phyloP scores from a whole-genome alignment of 331 rosid species.

The Cydonia oblonga region DNA sequence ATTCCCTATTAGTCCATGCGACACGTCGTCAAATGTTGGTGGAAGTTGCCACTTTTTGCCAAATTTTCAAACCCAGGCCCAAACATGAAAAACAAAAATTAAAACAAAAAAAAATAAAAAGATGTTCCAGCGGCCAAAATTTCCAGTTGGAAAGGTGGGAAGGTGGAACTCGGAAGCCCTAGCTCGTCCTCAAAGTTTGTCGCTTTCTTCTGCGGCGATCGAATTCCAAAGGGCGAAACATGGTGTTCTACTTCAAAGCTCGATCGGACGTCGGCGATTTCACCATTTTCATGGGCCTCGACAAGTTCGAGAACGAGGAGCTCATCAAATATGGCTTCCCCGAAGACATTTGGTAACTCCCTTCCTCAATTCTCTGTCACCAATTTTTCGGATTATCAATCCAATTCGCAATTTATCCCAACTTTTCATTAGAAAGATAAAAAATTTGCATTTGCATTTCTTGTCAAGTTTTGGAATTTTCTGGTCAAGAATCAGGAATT shows the following conservation, averaged over 20 bases:
- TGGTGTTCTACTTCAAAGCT: slow-evolving; percentile 98
- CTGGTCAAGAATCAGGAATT: not conserved
- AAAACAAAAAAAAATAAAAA: not conserved
- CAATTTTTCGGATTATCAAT: not conserved
- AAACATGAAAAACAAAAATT: not conserved
- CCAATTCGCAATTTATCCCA: not conserved
- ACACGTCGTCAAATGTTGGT: not conserved
- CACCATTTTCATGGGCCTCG: slow-evolving; percentile 98
- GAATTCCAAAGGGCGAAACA: slow-evolving; percentile 22
- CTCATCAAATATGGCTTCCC: slow-evolving; percentile 92
- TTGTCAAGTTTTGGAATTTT: not conserved
- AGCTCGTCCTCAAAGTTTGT: not conserved
- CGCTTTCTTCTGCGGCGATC: slow-evolving; percentile 2
- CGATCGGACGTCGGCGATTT: slow-evolving; percentile 92
- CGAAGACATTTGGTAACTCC: slow-evolving; percentile 77
- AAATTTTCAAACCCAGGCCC: not conserved
- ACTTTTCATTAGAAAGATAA: not conserved
- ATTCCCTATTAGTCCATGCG: not conserved
- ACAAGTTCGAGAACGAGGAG: slow-evolving; percentile 93
- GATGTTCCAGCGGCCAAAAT: not conserved
- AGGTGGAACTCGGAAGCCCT: slow-evolving; percentile 11
- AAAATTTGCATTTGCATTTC: not conserved
- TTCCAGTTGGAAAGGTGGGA: slow-evolving; percentile 6
- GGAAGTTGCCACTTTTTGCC: not conserved
- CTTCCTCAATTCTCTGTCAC: not conserved